Conservation (phyloP, 768 basidiomycete genomes). For the Postia placenta region DNA sequence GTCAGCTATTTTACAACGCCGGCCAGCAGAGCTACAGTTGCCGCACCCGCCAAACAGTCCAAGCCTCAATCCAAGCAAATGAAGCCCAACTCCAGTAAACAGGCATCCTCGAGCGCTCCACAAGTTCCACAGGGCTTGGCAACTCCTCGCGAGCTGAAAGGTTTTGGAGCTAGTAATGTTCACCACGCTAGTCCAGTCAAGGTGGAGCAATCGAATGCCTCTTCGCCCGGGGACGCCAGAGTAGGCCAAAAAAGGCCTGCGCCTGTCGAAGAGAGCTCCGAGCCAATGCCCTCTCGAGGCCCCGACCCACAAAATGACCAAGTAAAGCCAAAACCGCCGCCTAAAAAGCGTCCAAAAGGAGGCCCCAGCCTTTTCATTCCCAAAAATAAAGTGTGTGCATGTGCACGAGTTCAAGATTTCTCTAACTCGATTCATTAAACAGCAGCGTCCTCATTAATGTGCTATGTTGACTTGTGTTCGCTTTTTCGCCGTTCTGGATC, state of each 20-base stretch:
- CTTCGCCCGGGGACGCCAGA: slow-evolving; percentile 10
- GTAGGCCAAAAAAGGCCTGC: slow-evolving; percentile 11
- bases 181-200: too few relatives aligned
- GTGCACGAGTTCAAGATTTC: background rate
- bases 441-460: background rate
- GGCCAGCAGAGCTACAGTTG: background rate
- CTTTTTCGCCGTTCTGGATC: background rate
- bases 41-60: slow-evolving; percentile 4
- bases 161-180: too few relatives aligned
- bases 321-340: background rate
- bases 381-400: slow-evolving; percentile 31
- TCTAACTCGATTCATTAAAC: background rate
- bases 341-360: slow-evolving; percentile 34
- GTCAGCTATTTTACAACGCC: slow-evolving; percentile 12
- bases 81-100: background rate
- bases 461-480: background rate
- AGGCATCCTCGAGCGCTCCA: background rate
- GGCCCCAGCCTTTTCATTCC: slow-evolving; percentile 55
- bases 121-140: slow-evolving; percentile 9
- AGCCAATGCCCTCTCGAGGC: background rate
- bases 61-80: slow-evolving; percentile 8
- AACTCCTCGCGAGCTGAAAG: slow-evolving; percentile 15
- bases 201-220: too few relatives aligned
- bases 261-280: slow-evolving; percentile 7
- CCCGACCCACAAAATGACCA: background rate